Evolutionary conservation across 2,329 filamentous ascomycete species (phyloP), one percentile per base, ranked within the genome.

Genomic region (Rhytidhysteron rufulum): DNA sequence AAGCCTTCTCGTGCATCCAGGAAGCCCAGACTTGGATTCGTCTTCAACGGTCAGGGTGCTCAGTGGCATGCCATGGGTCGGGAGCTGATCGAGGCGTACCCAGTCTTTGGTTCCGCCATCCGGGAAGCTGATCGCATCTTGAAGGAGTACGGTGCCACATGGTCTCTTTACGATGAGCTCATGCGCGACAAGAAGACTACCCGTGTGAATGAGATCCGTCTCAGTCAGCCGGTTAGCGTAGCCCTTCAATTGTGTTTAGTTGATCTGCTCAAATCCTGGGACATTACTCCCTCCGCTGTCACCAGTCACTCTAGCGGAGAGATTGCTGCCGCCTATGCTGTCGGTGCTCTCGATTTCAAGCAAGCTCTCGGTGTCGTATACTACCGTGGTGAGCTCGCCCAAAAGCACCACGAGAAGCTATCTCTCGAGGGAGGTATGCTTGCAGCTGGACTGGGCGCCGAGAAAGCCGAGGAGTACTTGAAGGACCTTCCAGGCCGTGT

Each of bases 41-140:
- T 60, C 2, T 63, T 60, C 45, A 63, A 54, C 2, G 60, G 60
- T 2, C 58, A 63, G 44, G 58, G 60, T 9, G 58, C 58, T 3
- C 57, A 61, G 30, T 62, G 50, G 46, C 10, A 31, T 31, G 40
- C 40, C 0, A 61, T 61, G 57, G 57, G 54, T 7, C 34, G 38
- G 3, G 48, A 55, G 20, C 37, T 59, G n/a, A 31, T 51, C 24
- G n/a, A n/a, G n/a, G 18, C n/a, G 9, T 53, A 48, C 18, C 20
- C 39, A 2, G 29, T 40, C 2, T 58, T 57, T 34, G 11, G 25
- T 1, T 10, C 39, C 2, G 44, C 40, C 9, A 37, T 57, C 21
- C 15, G 34, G 7, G 30, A 44, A 27, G 41, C 49, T 4, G 9
- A 33, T 2, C 27, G 22, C 2, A 25, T 16, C 10, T 30, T 45